Base-by-base conservation (phyloP, 305 asterid genomes). In the Nicotiana rustica region DNA sequence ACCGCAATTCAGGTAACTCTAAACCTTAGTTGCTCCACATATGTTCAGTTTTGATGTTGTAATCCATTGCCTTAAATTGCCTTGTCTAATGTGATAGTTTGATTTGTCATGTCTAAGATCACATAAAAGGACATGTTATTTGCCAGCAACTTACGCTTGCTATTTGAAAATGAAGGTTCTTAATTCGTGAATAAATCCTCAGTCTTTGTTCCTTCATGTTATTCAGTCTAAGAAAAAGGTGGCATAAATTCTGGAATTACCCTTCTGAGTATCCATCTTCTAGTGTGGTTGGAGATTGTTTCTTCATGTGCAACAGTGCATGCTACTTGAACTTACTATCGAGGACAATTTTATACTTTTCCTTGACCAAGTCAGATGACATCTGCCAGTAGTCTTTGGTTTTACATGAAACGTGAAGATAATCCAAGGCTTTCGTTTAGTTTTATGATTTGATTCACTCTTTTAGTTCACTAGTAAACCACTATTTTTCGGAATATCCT, bases 1-100 rank as follows among this genome's bases (percentile, higher is more conserved):
- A 88, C 87, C 82, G 91, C 96, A 35, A 84, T 92, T 85, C 89
- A 90, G 98, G 99, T 96, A 82, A 55, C 21, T 52, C 65, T 15
- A 15, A 8, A 75, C 25, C 64, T 75, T 49, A 14, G 79, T 73
- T 73, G 36, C 17, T 73, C 15, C 21, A 49, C 17, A 49, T 62
- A 4, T 75, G 79, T 75, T 73, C 15, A 7, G 2, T 49, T 49
- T 75, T 75, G 17, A 75, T 73, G 61, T 73, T 49, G 25, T 73
- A 47, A 47, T 73, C 79, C 59, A 25, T 47, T 73, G n/a, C 36
- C 79, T 10, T 21, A 33, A 1, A 75, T 52, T 75, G 65, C 25
- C 29, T 33, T 75, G 80, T 29, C 75, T 67, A 75, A 15, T 75
- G 65, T 75, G 25, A 75, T 49, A 2, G 10, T 29, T 75, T 75